phyloP scores from a whole-genome alignment of 2,329 filamentous ascomycete species.

The Calonectria pseudoreteaudii region DNA sequence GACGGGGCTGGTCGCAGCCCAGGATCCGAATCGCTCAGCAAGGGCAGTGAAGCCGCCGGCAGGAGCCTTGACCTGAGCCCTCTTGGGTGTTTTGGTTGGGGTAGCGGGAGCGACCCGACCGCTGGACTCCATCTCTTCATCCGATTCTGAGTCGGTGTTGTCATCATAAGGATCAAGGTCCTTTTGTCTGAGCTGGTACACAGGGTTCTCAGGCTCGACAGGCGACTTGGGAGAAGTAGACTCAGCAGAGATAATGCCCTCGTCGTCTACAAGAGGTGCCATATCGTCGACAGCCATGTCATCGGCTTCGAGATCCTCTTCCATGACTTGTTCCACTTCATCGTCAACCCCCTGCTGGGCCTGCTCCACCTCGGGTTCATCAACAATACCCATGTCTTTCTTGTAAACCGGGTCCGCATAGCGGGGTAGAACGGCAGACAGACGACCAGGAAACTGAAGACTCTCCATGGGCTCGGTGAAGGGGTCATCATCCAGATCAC shows the following conservation, averaged over 20 bases:
- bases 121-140: slow-evolving; percentile 59
- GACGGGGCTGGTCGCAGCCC: slow-evolving; percentile 69
- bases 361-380: slow-evolving; percentile 39
- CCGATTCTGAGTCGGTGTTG: slow-evolving; percentile 63
- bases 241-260: background rate
- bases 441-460: slow-evolving; percentile 57
- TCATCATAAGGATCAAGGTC: slow-evolving; percentile 59
- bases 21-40: slow-evolving; percentile 69
- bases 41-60: slow-evolving; percentile 72
- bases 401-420: slow-evolving; percentile 54
- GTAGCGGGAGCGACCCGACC: slow-evolving; percentile 53
- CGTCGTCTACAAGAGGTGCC: slow-evolving; percentile 25
- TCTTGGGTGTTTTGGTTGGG: slow-evolving; percentile 50
- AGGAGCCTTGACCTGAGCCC: slow-evolving; percentile 30
- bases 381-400: slow-evolving; percentile 47
- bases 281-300: slow-evolving; percentile 43
- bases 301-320: slow-evolving; percentile 32
- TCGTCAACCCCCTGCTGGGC: slow-evolving; percentile 9
- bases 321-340: slow-evolving; percentile 1
- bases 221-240: slow-evolving; percentile 28
- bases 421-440: slow-evolving; percentile 59
- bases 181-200: slow-evolving; percentile 58
- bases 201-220: slow-evolving; percentile 35
- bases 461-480: slow-evolving; percentile 50
- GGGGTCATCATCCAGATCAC: slow-evolving; percentile 44